Evolutionary conservation across 1,139 yeast genomes (phyloP).

Genomic region (Hansenula sp.): DNA sequence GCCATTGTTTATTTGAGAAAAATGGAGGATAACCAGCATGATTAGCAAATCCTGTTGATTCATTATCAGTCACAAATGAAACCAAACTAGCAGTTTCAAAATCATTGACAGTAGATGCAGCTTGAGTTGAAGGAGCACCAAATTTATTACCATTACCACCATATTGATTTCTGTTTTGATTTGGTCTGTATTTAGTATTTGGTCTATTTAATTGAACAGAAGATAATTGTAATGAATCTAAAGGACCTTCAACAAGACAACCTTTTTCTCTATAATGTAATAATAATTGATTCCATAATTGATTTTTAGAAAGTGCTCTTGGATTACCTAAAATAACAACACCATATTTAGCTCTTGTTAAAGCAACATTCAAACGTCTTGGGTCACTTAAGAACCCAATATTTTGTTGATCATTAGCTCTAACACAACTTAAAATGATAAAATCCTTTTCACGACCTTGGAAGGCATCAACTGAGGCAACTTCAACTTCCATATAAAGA

Average conservation of each 20-base stretch:
- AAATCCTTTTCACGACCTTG: conserved; percentile 95
- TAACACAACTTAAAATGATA: conserved; percentile 83
- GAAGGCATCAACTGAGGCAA: conserved; percentile 92
- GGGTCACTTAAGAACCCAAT: conserved; percentile 91
- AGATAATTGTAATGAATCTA: conserved; percentile 73
- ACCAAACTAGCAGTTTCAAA: conserved; percentile 47
- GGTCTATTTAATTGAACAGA: conserved; percentile 52
- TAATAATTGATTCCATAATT: conserved; percentile 76
- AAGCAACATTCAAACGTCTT: conserved; percentile 86
- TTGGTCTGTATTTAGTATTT: conserved; percentile 12
- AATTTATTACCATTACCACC: conserved; percentile 9
- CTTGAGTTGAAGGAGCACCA: conserved; percentile 16
- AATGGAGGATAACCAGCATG: conserved; percentile 24
- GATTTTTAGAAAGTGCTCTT: conserved; percentile 63
- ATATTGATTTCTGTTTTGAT: conserved; percentile 8
- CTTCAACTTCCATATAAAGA: conserved; percentile 70
- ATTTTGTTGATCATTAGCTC: conserved; percentile 78
- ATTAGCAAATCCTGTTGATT: conserved; percentile 17
- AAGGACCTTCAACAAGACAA: conserved; percentile 88
- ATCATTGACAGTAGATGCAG: conserved; percentile 25
- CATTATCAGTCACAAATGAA: conserved; percentile 36
- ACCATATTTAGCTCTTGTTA: conserved; percentile 89
- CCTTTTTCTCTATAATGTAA: conserved; percentile 80
- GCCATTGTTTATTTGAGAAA: conserved; percentile 34
- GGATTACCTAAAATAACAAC: conserved; percentile 83